These are phyloP conservation scores for Neopestalotiopsis rosae DNA, from an alignment of 2,329 filamentous ascomycete species.

Conservation along the genomic window DNA sequence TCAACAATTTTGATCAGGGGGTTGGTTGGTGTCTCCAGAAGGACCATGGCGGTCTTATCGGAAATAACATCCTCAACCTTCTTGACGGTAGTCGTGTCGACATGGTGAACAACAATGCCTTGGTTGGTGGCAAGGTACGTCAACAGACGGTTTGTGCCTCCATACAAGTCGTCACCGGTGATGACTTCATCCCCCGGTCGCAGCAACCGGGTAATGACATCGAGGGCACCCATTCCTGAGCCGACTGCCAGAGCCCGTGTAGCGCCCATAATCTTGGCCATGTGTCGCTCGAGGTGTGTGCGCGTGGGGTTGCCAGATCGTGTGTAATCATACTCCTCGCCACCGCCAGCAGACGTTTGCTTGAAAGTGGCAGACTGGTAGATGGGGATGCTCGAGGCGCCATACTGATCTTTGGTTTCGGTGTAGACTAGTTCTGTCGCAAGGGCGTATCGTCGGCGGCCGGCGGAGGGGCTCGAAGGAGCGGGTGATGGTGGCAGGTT, in stretches of 20 bases:
- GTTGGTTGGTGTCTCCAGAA: slow-evolving; percentile 96
- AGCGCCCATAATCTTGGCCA: slow-evolving; percentile 99
- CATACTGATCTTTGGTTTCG: slow-evolving; percentile 95
- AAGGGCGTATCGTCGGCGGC: slow-evolving; percentile 83
- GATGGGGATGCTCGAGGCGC: slow-evolving; percentile 93
- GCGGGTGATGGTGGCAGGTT: slow-evolving; percentile 89
- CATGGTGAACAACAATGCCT: slow-evolving; percentile 92
- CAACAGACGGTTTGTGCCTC: slow-evolving; percentile 90
- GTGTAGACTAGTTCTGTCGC: slow-evolving; percentile 97
- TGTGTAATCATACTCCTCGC: slow-evolving; percentile 96
- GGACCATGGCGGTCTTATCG: slow-evolving; percentile 89
- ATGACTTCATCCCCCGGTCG: slow-evolving; percentile 95
- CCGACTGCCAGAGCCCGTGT: slow-evolving; percentile 89
- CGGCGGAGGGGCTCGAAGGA: slow-evolving; percentile 86
- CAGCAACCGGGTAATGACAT: slow-evolving; percentile 91
- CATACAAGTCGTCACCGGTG: slow-evolving; percentile 95
- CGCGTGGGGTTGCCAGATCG: slow-evolving; percentile 96
- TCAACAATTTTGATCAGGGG: slow-evolving; percentile 98
- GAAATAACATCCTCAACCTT: slow-evolving; percentile 72
- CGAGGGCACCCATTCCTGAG: slow-evolving; percentile 95
- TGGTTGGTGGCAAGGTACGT: slow-evolving; percentile 90
- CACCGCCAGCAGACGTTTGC: slow-evolving; percentile 79
- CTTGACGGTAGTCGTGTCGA: slow-evolving; percentile 85
- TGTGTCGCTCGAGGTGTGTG: slow-evolving; percentile 92
- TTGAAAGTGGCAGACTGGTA: slow-evolving; percentile 99